A percentile compares a stretch with the other conserved stretches of the same genome.
These are phyloP conservation scores for Exidia glandulosa DNA, from an alignment of 768 basidiomycete species.

Conservation along the genomic window DNA sequence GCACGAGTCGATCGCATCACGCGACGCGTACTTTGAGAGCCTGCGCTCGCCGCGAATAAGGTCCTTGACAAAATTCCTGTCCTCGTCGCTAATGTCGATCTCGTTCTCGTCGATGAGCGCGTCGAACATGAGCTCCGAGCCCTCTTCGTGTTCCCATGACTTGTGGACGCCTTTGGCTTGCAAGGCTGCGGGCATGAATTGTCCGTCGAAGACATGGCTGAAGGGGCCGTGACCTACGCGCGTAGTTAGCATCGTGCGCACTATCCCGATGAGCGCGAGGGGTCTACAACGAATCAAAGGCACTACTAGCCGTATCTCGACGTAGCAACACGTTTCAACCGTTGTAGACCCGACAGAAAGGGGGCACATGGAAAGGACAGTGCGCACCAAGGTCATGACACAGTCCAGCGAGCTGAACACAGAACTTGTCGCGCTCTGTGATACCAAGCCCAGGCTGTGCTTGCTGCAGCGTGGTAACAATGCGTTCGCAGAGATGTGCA, in stretches of 20 bases:
- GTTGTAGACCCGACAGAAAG: not conserved
- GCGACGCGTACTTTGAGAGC: not conserved
- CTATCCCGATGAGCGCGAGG: not conserved
- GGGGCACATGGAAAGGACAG: not conserved
- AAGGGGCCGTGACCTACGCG: constrained; percentile 63
- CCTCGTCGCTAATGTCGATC: constrained; percentile 36
- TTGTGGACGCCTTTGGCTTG: constrained; percentile 24
- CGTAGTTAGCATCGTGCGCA: not conserved
- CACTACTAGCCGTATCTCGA: not conserved
- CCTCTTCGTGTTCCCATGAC: constrained; percentile 66
- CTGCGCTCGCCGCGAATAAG: constrained; percentile 54
- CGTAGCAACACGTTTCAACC: not conserved
- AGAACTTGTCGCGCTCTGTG: constrained; percentile 59
- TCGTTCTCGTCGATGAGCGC: constrained; percentile 47
- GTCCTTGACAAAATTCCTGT: constrained; percentile 58
- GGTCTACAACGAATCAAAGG: not conserved
- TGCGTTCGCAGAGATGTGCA: constrained; percentile 55
- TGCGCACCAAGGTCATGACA: constrained; percentile 54
- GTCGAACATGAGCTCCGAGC: constrained; percentile 76
- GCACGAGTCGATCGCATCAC: not conserved
- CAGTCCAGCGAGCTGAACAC: constrained; percentile 69
- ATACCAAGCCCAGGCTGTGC: constrained; percentile 55
- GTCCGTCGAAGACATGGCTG: constrained; percentile 73
- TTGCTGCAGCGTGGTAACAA: constrained; percentile 44
- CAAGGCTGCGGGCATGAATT: constrained; percentile 60